Conservation (phyloP, 1,284 basidiomycete genomes). For the Malassezia equina region DNA sequence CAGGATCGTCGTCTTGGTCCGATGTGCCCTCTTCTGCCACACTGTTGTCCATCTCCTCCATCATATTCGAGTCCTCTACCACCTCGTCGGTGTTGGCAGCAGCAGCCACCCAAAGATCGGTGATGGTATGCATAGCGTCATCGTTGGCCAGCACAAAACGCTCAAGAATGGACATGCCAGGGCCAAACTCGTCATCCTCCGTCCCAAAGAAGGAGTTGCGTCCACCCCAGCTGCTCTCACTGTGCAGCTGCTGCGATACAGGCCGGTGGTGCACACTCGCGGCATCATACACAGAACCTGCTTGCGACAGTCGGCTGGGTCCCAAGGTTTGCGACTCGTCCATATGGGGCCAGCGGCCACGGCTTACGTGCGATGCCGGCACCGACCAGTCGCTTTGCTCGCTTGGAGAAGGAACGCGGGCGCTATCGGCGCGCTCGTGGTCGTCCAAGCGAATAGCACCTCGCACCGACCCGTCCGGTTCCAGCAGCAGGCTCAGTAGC, state of each 20-base stretch:
- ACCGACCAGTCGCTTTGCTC: conserved; percentile 1
- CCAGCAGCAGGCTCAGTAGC: conserved; percentile 75
- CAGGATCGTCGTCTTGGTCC: conserved; percentile 5
- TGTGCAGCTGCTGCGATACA: background rate
- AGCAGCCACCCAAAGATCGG: conserved; percentile 83
- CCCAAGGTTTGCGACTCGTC: background rate
- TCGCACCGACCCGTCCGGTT: conserved; percentile 55
- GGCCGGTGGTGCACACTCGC: background rate
- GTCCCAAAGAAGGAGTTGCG: background rate
- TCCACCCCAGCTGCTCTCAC: background rate
- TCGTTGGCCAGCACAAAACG: conserved; percentile 61
- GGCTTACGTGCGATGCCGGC: background rate
- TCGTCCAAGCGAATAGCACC: conserved; percentile 28
- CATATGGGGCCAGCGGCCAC: background rate
- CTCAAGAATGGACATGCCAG: conserved; percentile 60
- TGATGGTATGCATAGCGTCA: conserved; percentile 74
- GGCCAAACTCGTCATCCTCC: background rate
- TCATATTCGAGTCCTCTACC: conserved; percentile 54
- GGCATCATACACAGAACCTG: background rate
- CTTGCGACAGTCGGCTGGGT: background rate
- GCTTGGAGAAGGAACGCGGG: background rate
- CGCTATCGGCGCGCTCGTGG: background rate
- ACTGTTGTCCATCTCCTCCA: conserved; percentile 13
- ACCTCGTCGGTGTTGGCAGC: conserved; percentile 59
- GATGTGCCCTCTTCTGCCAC: conserved; percentile 41